Evolutionary conservation across 306 rosid species (phyloP).

Genomic region (Cucumis melo): DNA sequence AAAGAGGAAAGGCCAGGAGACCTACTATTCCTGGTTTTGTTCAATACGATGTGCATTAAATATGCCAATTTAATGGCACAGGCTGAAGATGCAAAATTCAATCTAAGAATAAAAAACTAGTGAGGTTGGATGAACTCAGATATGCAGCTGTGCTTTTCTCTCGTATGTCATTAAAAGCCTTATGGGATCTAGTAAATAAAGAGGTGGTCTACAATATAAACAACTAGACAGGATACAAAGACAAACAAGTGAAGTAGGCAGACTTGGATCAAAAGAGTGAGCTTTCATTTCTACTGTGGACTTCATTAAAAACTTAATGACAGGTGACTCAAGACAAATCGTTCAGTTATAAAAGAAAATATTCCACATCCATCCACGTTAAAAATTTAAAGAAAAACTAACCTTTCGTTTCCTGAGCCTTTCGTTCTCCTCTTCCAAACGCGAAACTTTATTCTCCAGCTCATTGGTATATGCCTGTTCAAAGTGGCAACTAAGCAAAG

Average conservation of each 20-base stretch:
- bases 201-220: neutral
- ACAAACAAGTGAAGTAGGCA: neutral
- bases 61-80: neutral
- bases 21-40: neutral
- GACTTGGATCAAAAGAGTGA: neutral
- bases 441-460: conserved; percentile 72
- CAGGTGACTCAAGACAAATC: neutral
- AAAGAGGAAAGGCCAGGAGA: neutral
- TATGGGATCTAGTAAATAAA: neutral
- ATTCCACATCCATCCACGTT: neutral
- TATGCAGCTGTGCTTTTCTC: neutral
- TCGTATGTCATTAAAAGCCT: neutral
- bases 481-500: neutral
- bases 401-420: conserved; percentile 83
- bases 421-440: conserved; percentile 85
- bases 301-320: neutral
- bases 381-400: conserved; percentile 12
- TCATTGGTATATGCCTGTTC: conserved; percentile 88
- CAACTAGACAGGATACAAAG: neutral
- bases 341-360: neutral
- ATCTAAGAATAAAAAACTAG: neutral
- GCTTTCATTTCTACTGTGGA: neutral
- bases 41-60: neutral
- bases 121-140: neutral
- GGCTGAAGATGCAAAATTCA: neutral